Conservation (phyloP, 164 flowering plant genomes). For the Warburgia ugandensis region DNA sequence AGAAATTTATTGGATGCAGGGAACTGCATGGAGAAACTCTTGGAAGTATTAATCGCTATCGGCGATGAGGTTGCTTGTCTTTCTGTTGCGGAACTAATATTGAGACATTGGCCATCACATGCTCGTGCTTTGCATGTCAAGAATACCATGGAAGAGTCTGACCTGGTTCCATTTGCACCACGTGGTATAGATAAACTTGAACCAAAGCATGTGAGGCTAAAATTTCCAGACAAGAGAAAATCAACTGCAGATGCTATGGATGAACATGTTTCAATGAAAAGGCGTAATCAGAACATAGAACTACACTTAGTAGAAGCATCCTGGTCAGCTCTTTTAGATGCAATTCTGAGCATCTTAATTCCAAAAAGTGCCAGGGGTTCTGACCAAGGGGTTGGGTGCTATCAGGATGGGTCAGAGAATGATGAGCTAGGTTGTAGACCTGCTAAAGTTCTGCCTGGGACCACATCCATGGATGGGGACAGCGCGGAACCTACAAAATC, state of each 20-base stretch:
- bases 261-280: conserved; percentile 36
- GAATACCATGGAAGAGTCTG: conserved; percentile 64
- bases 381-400: conserved; percentile 19
- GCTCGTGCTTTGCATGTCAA: conserved; percentile 92
- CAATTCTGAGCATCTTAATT: conserved; percentile 40
- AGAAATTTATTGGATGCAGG: conserved; percentile 34
- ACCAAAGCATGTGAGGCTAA: conserved; percentile 80
- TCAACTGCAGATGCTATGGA: conserved; percentile 28
- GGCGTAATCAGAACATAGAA: conserved; percentile 39
- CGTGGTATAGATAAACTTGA: conserved; percentile 89
- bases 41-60: conserved; percentile 96
- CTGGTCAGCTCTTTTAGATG: conserved; percentile 56
- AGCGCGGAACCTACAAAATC: conserved; percentile 3
- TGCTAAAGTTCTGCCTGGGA: conserved; percentile 8
- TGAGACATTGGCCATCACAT: conserved; percentile 95
- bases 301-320: conserved; percentile 59
- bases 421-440: conserved; percentile 8
- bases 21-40: conserved; percentile 98
- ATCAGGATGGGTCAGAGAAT: conserved; percentile 12
- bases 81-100: conserved; percentile 81
- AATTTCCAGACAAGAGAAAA: conserved; percentile 72
- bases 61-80: conserved; percentile 94
- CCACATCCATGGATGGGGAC: conserved; percentile 3
- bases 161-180: conserved; percentile 79
- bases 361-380: conserved; percentile 24